These are phyloP conservation scores for Leishmania martiniquensis DNA, from an alignment of 208 protist genomes.

Conservation along the genomic window DNA sequence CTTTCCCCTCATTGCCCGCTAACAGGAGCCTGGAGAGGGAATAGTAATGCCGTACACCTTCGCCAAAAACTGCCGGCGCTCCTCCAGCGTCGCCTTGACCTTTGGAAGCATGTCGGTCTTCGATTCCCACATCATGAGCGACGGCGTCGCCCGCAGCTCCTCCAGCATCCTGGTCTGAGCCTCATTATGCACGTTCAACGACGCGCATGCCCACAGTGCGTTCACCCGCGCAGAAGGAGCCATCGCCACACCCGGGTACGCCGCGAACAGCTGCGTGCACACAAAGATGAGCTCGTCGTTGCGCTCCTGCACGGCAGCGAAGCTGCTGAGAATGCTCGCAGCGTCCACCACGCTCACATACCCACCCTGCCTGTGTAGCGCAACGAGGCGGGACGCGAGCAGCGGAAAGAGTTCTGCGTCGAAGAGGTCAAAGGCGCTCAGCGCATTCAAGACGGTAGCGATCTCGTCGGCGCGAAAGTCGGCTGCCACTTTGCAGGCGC, in stretches of 20 bases:
- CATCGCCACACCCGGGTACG: slow-evolving; percentile 46
- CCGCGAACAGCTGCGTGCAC: slow-evolving; percentile 66
- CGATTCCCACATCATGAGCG: slow-evolving; percentile 27
- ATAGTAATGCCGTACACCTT: slow-evolving; percentile 47
- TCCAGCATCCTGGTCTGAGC: slow-evolving; percentile 73
- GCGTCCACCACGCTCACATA: slow-evolving; percentile 71
- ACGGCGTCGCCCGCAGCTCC: slow-evolving; percentile 33
- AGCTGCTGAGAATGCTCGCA: slow-evolving; percentile 77
- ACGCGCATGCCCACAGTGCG: slow-evolving; percentile 75
- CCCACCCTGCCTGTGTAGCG: slow-evolving; percentile 55
- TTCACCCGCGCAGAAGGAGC: slow-evolving; percentile 49
- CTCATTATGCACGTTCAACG: slow-evolving; percentile 84
- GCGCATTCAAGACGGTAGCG: slow-evolving; percentile 59
- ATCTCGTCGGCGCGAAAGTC: slow-evolving; percentile 87
- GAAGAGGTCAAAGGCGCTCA: slow-evolving; percentile 89
- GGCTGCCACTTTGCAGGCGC: slow-evolving; percentile 72
- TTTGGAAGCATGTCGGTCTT: slow-evolving; percentile 16
- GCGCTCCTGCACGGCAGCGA: slow-evolving; percentile 87
- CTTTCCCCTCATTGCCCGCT: not conserved
- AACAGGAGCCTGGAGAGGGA: not conserved
- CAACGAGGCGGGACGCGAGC: slow-evolving; percentile 71
- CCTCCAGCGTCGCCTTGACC: slow-evolving; percentile 35
- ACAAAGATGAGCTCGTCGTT: slow-evolving; percentile 85
- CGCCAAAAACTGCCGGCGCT: slow-evolving; percentile 34
- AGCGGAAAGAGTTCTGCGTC: slow-evolving; percentile 91